Evolutionary conservation across 345 rosid species (phyloP).

Genomic region (Camelina hispida): DNA sequence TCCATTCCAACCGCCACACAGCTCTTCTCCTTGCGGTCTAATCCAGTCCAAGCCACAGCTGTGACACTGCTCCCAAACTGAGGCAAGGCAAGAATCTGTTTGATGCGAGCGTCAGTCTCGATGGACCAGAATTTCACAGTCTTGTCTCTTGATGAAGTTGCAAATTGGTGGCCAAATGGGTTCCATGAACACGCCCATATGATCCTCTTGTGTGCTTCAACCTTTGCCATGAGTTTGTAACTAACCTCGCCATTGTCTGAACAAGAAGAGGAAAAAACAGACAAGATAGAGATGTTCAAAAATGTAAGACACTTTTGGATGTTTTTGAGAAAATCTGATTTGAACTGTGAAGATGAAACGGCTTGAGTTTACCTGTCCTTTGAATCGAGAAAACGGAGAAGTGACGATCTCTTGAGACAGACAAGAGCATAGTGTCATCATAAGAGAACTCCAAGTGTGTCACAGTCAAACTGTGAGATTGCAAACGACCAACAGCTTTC

Average conservation of each 20-base stretch:
- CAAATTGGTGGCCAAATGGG: slow-evolving; percentile 83
- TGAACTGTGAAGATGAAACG: not conserved
- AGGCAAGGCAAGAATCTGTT: slow-evolving; percentile 61
- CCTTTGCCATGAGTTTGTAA: slow-evolving; percentile 65
- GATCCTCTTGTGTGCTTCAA: slow-evolving; percentile 94
- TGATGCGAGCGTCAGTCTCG: slow-evolving; percentile 52
- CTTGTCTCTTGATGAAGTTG: slow-evolving; percentile 94
- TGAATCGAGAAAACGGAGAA: slow-evolving; percentile 77
- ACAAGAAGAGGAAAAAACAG: slow-evolving; percentile 16
- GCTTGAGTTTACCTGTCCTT: slow-evolving; percentile 55
- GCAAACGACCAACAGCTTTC: slow-evolving; percentile 84
- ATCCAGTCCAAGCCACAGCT: slow-evolving; percentile 80
- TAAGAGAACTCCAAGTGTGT: slow-evolving; percentile 88
- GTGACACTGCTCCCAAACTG: slow-evolving; percentile 81
- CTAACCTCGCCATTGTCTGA: slow-evolving; percentile 53
- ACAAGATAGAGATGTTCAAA: not conserved
- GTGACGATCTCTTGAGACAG: slow-evolving; percentile 96
- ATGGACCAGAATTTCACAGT: slow-evolving; percentile 91
- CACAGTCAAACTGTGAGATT: slow-evolving; percentile 92
- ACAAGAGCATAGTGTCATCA: slow-evolving; percentile 73
- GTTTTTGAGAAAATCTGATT: slow-evolving; percentile 7
- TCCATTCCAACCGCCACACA: slow-evolving; percentile 86
- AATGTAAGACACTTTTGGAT: not conserved
- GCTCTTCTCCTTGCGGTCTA: slow-evolving; percentile 54
- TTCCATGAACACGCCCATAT: slow-evolving; percentile 99